Evolutionary conservation across 2,329 filamentous ascomycete species (phyloP).

Genomic region (Aureobasidium subglaciale): DNA sequence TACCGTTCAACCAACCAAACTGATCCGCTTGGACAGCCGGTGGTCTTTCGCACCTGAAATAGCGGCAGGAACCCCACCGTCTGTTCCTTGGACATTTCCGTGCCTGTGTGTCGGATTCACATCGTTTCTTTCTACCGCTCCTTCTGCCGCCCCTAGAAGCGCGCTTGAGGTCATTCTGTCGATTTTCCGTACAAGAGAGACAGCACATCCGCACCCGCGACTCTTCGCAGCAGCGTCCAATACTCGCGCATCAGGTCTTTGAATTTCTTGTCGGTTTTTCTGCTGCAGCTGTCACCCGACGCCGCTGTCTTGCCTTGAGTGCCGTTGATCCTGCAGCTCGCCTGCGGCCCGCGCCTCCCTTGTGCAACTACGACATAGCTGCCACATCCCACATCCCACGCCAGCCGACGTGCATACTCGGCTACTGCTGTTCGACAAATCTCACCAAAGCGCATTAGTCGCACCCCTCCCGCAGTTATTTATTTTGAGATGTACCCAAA

Average conservation of each 20-base stretch:
- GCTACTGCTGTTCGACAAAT: slow-evolving; percentile 13
- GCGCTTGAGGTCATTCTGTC: slow-evolving; percentile 16
- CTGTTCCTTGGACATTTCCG: slow-evolving; percentile 17
- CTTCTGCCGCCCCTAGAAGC: slow-evolving; percentile 17
- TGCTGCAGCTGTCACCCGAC: slow-evolving; percentile 16
- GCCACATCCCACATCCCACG: slow-evolving; percentile 9
- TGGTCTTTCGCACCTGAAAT: slow-evolving; percentile 14
- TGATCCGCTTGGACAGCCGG: slow-evolving; percentile 11
- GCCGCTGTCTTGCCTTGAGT: slow-evolving; percentile 14
- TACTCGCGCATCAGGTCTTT: not conserved
- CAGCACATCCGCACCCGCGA: slow-evolving; percentile 2
- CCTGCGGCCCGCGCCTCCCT: slow-evolving; percentile 17
- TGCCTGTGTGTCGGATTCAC: slow-evolving; percentile 16
- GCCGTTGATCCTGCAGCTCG: slow-evolving; percentile 16
- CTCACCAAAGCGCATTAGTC: slow-evolving; percentile 14
- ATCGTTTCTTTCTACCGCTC: slow-evolving; percentile 17
- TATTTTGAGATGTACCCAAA: slow-evolving; percentile 20
- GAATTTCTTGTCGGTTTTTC: not conserved
- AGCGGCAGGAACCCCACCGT: slow-evolving; percentile 16
- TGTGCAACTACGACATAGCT: slow-evolving; percentile 13
- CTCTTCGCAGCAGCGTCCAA: not conserved
- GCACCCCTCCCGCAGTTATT: slow-evolving; percentile 2
- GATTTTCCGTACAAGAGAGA: slow-evolving; percentile 9
- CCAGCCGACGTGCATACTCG: slow-evolving; percentile 16
- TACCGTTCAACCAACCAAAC: slow-evolving; percentile 16